Evolutionary conservation across 306 rosid species (phyloP).

Genomic region (Hippophae gyantsensis): DNA sequence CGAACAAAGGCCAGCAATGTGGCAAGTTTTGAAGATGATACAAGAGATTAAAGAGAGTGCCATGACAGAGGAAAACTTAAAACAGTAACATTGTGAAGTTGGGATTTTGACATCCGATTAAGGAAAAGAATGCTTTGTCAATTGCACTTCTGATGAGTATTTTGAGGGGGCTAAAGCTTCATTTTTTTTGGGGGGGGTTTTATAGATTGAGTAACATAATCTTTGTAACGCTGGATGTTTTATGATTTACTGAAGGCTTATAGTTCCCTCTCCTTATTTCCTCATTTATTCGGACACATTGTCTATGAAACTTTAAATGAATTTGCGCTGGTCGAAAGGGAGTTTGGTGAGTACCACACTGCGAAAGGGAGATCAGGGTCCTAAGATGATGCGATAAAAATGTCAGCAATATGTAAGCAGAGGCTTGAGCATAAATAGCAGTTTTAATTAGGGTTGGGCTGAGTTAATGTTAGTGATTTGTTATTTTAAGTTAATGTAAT

Average conservation of each 20-base stretch:
- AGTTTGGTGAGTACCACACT: no score
- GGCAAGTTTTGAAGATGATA: constrained; percentile 86
- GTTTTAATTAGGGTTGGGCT: no score
- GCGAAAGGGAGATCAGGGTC: no score
- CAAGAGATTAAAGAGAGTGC: constrained; percentile 80
- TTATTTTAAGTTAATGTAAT: no score
- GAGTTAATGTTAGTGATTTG: no score
- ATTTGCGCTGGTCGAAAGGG: no score
- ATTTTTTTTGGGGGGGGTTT: background rate
- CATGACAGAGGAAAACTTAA: constrained; percentile 23
- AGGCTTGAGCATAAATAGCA: no score
- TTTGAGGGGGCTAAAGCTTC: constrained; percentile 3
- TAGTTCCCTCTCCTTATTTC: no score
- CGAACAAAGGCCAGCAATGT: constrained; percentile 89
- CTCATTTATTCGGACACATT: background rate
- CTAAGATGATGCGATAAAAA: no score
- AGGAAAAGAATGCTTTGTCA: no score
- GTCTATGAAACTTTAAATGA: background rate
- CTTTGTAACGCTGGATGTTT: constrained; percentile 1
- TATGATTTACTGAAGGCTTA: background rate
- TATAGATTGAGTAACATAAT: background rate
- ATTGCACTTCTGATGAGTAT: background rate
- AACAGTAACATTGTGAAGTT: background rate
- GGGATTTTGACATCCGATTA: background rate
- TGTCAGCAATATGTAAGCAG: no score